phyloP scores from a whole-genome alignment of 208 protist species.

The Trichomonas tenax region DNA sequence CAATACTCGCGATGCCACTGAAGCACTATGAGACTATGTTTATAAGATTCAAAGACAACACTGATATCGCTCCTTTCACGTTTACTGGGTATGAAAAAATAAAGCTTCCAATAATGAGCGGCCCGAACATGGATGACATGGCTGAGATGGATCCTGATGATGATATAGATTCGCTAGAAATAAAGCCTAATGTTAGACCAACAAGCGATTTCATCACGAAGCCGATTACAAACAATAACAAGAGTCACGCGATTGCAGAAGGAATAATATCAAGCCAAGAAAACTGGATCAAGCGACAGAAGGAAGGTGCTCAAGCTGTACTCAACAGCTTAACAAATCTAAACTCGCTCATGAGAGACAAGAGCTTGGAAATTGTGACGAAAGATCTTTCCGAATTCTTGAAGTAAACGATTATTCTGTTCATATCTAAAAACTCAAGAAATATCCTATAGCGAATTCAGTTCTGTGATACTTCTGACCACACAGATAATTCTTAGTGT shows the following conservation, averaged over 20 bases:
- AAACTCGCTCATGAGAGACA: not conserved
- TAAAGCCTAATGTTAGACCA: not conserved
- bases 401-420: not conserved
- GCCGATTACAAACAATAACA: not conserved
- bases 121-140: not conserved
- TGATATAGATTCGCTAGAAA: not conserved
- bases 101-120: not conserved
- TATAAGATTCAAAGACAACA: not conserved
- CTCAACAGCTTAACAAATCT: not conserved
- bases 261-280: not conserved
- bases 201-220: constrained; percentile 10
- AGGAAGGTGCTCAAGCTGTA: not conserved
- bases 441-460: too few relatives aligned
- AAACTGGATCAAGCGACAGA: not conserved
- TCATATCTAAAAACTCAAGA: too few relatives aligned
- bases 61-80: not conserved
- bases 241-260: not conserved
- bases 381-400: not conserved
- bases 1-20: not conserved
- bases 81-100: not conserved
- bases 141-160: not conserved
- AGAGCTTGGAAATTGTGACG: not conserved
- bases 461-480: too few relatives aligned
- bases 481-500: too few relatives aligned
- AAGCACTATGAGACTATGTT: not conserved